Conservation (phyloP, 2,329 filamentous ascomycete species). For the Coniochaeta hoffmannii region DNA sequence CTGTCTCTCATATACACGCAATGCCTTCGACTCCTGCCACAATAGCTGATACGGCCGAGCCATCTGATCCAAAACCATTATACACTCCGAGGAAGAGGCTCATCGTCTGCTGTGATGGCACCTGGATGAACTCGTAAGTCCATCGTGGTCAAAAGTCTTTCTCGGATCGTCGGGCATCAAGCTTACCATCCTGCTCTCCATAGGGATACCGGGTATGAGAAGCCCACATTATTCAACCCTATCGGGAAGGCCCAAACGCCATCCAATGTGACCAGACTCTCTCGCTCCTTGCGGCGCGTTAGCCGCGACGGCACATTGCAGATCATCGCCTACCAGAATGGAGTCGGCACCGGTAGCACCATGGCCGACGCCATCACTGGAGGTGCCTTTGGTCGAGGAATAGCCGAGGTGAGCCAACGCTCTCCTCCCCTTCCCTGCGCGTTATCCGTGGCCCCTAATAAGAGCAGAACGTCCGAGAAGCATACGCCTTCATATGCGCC, state of each 20-base stretch:
- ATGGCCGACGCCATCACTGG: constrained; percentile 42
- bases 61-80: background rate
- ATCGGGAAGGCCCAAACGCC: constrained; percentile 39
- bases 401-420: constrained; percentile 37
- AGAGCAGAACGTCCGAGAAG: constrained; percentile 44
- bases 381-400: constrained; percentile 47
- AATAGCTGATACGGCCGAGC: background rate
- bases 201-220: constrained; percentile 38
- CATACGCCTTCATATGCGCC: constrained; percentile 54
- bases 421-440: background rate
- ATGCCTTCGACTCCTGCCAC: background rate
- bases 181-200: background rate
- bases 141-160: background rate
- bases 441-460: background rate
- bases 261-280: constrained; percentile 55
- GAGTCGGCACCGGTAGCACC: constrained; percentile 47
- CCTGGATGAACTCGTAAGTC: constrained; percentile 41
- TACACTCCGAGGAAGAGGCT: constrained; percentile 32
- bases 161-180: background rate
- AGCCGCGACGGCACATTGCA: constrained; percentile 46
- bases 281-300: constrained; percentile 44
- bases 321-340: constrained; percentile 54
- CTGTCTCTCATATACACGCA: background rate
- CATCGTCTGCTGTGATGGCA: constrained; percentile 46
- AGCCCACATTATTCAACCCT: constrained; percentile 27